These are phyloP conservation scores for Papilionanthe hybrid DNA, from an alignment of 116 monocot species.

Conservation along the genomic window DNA sequence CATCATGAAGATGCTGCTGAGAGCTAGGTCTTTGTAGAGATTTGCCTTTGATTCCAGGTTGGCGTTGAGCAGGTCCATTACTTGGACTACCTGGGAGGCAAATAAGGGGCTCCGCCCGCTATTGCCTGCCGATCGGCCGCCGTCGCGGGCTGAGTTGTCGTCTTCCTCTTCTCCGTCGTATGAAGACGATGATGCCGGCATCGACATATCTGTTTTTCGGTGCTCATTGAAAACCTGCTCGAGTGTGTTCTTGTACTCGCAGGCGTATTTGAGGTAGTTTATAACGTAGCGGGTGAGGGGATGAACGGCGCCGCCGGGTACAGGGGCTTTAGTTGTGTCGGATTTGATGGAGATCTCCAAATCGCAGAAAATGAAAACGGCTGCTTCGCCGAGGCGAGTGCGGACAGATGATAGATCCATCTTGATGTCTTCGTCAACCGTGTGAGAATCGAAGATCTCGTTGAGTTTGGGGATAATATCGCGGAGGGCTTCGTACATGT, in stretches of 20 bases:
- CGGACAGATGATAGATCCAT: constrained; percentile 30
- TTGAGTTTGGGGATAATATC: constrained; percentile 36
- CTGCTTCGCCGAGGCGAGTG: constrained; percentile 51
- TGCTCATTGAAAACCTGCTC: constrained; percentile 56
- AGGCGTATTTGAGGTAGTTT: constrained; percentile 69
- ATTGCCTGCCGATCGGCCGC: not conserved
- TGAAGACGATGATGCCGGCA: not conserved
- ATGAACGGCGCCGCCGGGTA: constrained; percentile 70
- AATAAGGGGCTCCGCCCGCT: constrained; percentile 25
- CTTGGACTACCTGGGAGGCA: constrained; percentile 30
- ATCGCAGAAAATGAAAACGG: constrained; percentile 63
- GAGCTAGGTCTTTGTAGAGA: constrained; percentile 55
- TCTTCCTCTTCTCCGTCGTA: not conserved
- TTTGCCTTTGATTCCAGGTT: constrained; percentile 64
- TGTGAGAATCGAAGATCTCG: constrained; percentile 14
- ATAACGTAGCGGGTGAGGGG: constrained; percentile 69
- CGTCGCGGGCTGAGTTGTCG: not conserved
- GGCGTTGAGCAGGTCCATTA: constrained; percentile 62
- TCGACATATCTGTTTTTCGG: not conserved
- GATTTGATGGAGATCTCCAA: constrained; percentile 62
- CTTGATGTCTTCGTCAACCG: constrained; percentile 30
- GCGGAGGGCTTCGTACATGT: constrained; percentile 71
- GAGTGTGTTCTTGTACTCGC: constrained; percentile 58
- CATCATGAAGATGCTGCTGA: constrained; percentile 77
- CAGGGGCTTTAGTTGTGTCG: constrained; percentile 43